phyloP scores from a whole-genome alignment of 148 eudicot genomes.

The Mesembryanthemum crystallinum region DNA sequence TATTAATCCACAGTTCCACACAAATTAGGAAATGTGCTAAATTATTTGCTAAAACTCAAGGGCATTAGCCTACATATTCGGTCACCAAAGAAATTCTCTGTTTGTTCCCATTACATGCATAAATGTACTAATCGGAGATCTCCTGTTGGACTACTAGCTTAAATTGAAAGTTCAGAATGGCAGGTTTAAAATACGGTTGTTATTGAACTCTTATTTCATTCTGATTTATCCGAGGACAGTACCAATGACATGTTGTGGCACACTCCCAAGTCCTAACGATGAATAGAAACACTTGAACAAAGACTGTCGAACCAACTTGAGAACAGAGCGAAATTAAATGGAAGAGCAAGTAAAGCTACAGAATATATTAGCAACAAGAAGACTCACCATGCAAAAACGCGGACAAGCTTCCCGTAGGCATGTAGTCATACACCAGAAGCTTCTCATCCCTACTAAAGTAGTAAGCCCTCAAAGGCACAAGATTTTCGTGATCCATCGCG shows the following conservation, averaged over 20 bases:
- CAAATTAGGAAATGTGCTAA: neutral
- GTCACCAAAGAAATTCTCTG: neutral
- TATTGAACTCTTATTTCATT: neutral
- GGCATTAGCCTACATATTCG: neutral
- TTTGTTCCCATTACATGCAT: neutral
- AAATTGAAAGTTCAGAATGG: neutral
- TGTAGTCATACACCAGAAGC: constrained; percentile 82
- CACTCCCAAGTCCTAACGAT: neutral
- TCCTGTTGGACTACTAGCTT: neutral
- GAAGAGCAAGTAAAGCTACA: neutral
- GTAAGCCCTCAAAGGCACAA: constrained; percentile 87
- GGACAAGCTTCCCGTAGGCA: constrained; percentile 88
- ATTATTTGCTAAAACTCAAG: neutral
- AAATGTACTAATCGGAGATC: neutral
- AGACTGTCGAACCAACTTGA: neutral
- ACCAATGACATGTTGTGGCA: neutral
- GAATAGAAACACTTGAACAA: neutral
- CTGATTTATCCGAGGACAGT: neutral
- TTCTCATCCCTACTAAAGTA: constrained; percentile 79
- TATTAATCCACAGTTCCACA: neutral
- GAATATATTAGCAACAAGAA: constrained; percentile 4
- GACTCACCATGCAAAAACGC: constrained; percentile 80
- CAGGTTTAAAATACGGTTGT: neutral
- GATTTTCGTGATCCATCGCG: constrained; percentile 68
- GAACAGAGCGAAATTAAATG: neutral